Base-by-base conservation (phyloP, 2,329 filamentous ascomycete species). In the Allantophomopsis lycopodina region DNA sequence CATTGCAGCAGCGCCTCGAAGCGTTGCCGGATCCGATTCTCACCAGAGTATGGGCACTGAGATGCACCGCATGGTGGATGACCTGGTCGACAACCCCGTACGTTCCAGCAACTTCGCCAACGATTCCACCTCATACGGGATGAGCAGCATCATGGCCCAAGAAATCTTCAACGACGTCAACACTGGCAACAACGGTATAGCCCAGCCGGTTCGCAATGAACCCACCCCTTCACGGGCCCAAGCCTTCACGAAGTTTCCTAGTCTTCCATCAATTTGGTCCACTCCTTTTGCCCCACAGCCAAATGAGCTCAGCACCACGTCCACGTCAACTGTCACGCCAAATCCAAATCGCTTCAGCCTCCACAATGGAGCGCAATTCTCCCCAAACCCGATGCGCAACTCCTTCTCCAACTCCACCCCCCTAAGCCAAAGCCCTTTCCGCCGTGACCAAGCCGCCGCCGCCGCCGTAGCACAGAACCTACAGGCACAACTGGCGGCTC, bases 11-110 rank as follows among this genome's bases (percentile, higher is more conserved):
- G 35, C 35, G 32, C 38, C 43, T 36, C 38, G 42, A 21, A 50
- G 40, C 39, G 32, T 40, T 28, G 39, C 40, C 32, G 36, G 32
- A 11, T 42, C 44, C 10, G 54, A 56, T 28, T 46, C 47, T 7
- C 43, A 49, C 12, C 44, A 48, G 6, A 51, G 44, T 34, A 50
- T 62, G 36, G 67, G 70, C 41, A 60, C 58, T n/a, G 64, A 65
- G 17, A 68, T 74, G 59, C 64, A 63, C 44, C 63, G 62, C 8
- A 76, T 76, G 72, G 72, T 77, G 12, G 69, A 76, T 46, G 62
- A 69, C 42, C 57, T 77, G 20, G 61, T 76, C 28, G 50, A 51
- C 17, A 46, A 51, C 17, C 44, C 48, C n/a, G 38, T 59, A 58
- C 16, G 35, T 40, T 2, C 32, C 38, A 16, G 35, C 32, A 13